Base-by-base conservation (phyloP, 2,329 filamentous ascomycete species). In the Phaeosphaeria sp. region DNA sequence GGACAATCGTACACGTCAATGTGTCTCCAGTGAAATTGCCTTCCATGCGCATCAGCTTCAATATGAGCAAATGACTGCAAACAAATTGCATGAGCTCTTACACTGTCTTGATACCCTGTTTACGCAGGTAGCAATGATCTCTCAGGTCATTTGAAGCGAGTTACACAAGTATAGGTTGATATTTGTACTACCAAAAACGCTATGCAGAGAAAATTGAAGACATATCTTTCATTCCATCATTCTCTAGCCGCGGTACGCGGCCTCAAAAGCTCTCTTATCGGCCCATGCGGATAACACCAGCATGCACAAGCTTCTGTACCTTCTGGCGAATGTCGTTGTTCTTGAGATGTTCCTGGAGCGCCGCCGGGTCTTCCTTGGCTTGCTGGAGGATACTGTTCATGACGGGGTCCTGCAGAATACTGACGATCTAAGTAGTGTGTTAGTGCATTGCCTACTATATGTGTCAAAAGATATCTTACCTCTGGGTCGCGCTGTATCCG, bases 341-440 rank as follows among this genome's bases (percentile, higher is more conserved):
- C 83, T 89, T 91, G 91, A 99, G 97, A 80, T 99, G 96, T 78
- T 99, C 94, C 76, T 96, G 90, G 62, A 99, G 86, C 46, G 95
- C 95, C 49, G 90, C 90, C 18, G 95, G 95, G 73, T 99, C 91
- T 54, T 87, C 88, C 84, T 98, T 96, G 46, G 95, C 95, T 81
- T 99, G 95, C 78, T 98, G 93, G 55, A 98, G 87, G 67, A 97
- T 97, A 66, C 90, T 91, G 81, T 99, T 93, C 94, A 99, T 98
- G 74, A 99, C 89, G 17, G 95, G 95, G 74, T 99, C 95, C 78
- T 93, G 89, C 80, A 98, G 91, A 74, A 97, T 94, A 62, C 83
- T 80, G 86, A 96, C 91, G 76, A 98, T 97, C 89, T 85, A 63
- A 24, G 3, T 1, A 15, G 30, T n/a, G 17, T 46, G 66, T 69